Conservation (phyloP, 2,329 filamentous ascomycete genomes). For the Colletotrichum trifolii region DNA sequence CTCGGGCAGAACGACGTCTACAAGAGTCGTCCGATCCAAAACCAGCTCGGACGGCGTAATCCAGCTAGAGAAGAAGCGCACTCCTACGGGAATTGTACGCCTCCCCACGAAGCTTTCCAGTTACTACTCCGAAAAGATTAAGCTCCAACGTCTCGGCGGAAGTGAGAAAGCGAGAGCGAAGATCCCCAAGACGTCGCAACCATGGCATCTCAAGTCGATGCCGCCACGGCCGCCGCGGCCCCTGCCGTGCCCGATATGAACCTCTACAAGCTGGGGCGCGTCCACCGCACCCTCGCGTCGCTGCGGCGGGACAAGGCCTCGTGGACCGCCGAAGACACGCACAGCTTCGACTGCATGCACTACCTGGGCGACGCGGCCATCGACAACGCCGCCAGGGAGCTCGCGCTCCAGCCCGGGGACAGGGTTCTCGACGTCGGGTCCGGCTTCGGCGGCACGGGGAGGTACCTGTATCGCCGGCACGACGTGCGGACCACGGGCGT, state of each 20-base stretch:
- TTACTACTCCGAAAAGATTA: not conserved
- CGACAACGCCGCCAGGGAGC: conserved; percentile 31
- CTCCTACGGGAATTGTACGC: not conserved
- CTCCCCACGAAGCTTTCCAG: not conserved
- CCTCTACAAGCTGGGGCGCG: conserved; percentile 31
- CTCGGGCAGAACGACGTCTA: no score
- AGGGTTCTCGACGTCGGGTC: conserved; percentile 38
- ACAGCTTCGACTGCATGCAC: conserved; percentile 40
- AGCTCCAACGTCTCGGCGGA: not conserved
- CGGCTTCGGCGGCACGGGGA: conserved; percentile 40
- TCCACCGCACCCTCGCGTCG: conserved; percentile 19
- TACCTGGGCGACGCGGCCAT: conserved; percentile 39
- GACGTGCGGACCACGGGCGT: conserved; percentile 35
- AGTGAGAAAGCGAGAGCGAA: conserved; percentile 10
- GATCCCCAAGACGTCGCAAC: not conserved
- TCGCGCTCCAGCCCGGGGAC: conserved; percentile 33
- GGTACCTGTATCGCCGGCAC: conserved; percentile 37
- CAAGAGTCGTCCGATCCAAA: no score
- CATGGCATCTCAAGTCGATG: conserved; percentile 10
- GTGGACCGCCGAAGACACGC: conserved; percentile 38
- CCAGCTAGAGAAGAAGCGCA: not conserved
- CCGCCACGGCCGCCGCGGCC: not conserved
- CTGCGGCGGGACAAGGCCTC: conserved; percentile 28
- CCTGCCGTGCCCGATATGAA: conserved; percentile 34
- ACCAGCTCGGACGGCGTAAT: no score